Evolutionary conservation across 371 early-diverging fungal genomes (phyloP).

Genomic region (Thermomucor indicae-seudaticae): DNA sequence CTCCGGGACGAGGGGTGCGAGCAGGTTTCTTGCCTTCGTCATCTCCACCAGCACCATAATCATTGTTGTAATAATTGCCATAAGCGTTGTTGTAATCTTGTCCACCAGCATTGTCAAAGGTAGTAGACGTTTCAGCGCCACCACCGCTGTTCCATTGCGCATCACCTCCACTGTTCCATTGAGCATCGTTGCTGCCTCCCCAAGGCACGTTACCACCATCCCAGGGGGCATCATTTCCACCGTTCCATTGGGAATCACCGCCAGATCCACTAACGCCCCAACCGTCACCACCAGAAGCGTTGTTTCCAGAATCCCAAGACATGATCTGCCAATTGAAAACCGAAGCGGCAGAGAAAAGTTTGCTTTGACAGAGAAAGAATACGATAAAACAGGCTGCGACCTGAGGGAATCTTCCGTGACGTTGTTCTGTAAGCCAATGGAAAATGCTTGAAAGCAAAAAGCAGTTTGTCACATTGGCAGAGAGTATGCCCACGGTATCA

Average conservation of each 20-base stretch:
- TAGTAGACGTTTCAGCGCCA: too few relatives aligned
- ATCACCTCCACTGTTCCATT: constrained; percentile 1
- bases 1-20: constrained; percentile 47
- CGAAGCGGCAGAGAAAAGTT: too few relatives aligned
- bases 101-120: constrained; percentile 3
- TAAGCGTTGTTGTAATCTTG: neutral
- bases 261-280: constrained; percentile 10
- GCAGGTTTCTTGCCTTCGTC: constrained; percentile 1
- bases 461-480: too few relatives aligned
- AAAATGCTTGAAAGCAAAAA: too few relatives aligned
- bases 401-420: too few relatives aligned
- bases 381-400: too few relatives aligned
- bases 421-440: too few relatives aligned
- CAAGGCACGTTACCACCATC: constrained; percentile 7
- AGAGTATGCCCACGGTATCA: too few relatives aligned
- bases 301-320: constrained; percentile 19
- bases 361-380: too few relatives aligned
- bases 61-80: constrained; percentile 2
- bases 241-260: constrained; percentile 11
- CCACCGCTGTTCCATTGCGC: constrained; percentile 4
- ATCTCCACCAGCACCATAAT: constrained; percentile 4
- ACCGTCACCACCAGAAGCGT: constrained; percentile 8
- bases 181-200: constrained; percentile 8
- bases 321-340: constrained; percentile 7
- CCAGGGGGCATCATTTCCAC: constrained; percentile 4